Evolutionary conservation across 768 basidiomycete genomes (phyloP), one percentile per base, ranked within the genome.

Genomic region (Boletus sp.): DNA sequence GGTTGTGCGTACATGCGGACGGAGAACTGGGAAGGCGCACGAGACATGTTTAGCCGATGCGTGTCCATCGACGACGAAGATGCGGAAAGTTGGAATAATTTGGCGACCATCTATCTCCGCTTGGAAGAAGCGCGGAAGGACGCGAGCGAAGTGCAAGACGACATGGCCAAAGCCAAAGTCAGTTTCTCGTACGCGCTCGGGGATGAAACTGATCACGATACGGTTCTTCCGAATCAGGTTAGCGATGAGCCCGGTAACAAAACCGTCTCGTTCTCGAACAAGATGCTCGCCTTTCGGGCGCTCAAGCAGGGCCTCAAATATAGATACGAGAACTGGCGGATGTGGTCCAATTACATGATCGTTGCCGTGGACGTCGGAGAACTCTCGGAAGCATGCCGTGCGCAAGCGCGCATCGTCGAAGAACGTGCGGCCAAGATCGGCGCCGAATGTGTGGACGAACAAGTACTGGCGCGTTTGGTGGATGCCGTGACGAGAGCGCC

Each of bases 271-370:
- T 88, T 88, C 67, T 74, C 81, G 44, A 86, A 95, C 77, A 95
- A 93, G 70, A 76, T 87, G 46, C 82, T 94, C 42, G 97, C 97
- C 1, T 97, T 92, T 79, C 88, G 87, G 17, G 96, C 97, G 3
- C 86, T 99, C 29, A 88, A 90, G 62, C 90, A 92, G 58, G 95
- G 97, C 2, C 80, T 98, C 58, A 87, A 86, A 63, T 84, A 82
- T 71, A 83, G 83, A 48, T 90, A 93, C 70, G 87, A 92, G 29
- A 95, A 94, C 67, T 98, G 96, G 95, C 83, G 93, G 18, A 95
- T 99, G 90, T 99, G 97, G 97, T 80, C 81, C 58, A 99, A 99
- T 77, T 98, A 94, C 77, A 94, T 92, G 88, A 78, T 97, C 66
- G 87, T 98, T 29, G 82, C 92, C 4, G 79, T 97, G 72, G 94